Evolutionary conservation across 768 basidiomycete species (phyloP).

Genomic region (Hygrophorus pudorinus): DNA sequence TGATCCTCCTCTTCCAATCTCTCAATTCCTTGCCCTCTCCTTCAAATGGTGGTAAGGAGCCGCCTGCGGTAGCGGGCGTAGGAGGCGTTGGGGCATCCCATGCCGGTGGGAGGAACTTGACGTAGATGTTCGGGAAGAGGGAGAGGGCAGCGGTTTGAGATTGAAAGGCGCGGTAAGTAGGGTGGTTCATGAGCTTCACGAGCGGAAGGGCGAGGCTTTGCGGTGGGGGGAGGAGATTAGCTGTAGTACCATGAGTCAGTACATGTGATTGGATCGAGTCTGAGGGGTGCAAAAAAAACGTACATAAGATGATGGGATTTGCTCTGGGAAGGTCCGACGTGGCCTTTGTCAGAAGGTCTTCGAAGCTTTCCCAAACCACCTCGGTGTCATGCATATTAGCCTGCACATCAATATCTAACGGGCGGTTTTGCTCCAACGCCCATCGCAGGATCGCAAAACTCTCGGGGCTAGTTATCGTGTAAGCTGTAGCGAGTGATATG

Average conservation of each 20-base stretch:
- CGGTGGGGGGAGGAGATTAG: conserved; percentile 73
- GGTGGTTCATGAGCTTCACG: conserved; percentile 72
- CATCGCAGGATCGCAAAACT: conserved; percentile 49
- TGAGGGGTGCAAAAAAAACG: conserved; percentile 15
- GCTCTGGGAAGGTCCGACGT: conserved; percentile 33
- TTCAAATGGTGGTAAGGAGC: conserved; percentile 18
- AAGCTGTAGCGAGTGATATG: conserved; percentile 49
- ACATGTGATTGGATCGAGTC: neutral
- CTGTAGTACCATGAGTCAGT: conserved; percentile 27
- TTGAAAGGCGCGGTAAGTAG: conserved; percentile 64
- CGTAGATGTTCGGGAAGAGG: conserved; percentile 56
- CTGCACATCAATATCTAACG: conserved; percentile 64
- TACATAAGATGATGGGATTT: conserved; percentile 61
- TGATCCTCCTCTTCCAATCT: conserved; percentile 67
- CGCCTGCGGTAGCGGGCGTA: conserved; percentile 36
- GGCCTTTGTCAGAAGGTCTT: conserved; percentile 63
- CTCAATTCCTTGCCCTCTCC: conserved; percentile 34
- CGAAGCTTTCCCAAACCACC: conserved; percentile 49
- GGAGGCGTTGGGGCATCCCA: conserved; percentile 53
- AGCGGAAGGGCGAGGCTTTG: conserved; percentile 62
- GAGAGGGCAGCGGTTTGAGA: conserved; percentile 63
- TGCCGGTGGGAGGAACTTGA: conserved; percentile 70
- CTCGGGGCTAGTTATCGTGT: conserved; percentile 36
- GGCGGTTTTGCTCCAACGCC: conserved; percentile 53
- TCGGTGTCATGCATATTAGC: conserved; percentile 35